Evolutionary conservation across 305 asterid genomes (phyloP), one percentile per base, ranked within the genome.

Genomic region (Plantago lanceolata): DNA sequence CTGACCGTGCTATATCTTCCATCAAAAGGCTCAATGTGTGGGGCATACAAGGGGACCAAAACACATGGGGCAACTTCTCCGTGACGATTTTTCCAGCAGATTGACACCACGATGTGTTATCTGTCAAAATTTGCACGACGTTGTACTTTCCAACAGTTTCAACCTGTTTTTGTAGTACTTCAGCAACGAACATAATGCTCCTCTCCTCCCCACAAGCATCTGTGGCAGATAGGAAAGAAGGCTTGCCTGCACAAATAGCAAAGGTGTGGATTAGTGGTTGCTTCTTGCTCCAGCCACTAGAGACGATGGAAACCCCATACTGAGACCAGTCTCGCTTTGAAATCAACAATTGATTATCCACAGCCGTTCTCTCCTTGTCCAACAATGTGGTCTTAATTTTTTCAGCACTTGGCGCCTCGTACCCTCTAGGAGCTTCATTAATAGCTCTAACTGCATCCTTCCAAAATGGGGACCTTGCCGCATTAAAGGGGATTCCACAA

Each of bases 361-460:
- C 55, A 21, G 37, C 21, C 14, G 55, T 61, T 61, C 19, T 61
- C 55, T 61, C 43, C 44, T 61, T 61, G 28, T 61, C 66, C 20
- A 61, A 44, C 37, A 61, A 20, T 0, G 66, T 44, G 12, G 66
- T 61, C n/a, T 21, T 61, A 13, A 61, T 21, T 44, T 47, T 61
- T 12, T 61, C 66, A 11, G 55, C 45, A 26, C 55, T 61, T 6
- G 66, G 66, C 3, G 55, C 54, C 19, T 29, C 19, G 19, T 61
- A 61, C 16, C 66, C 66, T 44, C 48, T 61, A 18, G 66, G 66
- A 61, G 66, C 64, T 59, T 59, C 52, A 28, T 43, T 59, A 4
- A 59, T 59, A 43, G 64, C 64, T 59, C 13, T 43, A 19, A 59
- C 64, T 1, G 52, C 64, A 20, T 59, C 64, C 15, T 37, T 59